These are phyloP conservation scores for Cymbidium sinense DNA, from an alignment of 106 monocot genomes.

Conservation along the genomic window DNA sequence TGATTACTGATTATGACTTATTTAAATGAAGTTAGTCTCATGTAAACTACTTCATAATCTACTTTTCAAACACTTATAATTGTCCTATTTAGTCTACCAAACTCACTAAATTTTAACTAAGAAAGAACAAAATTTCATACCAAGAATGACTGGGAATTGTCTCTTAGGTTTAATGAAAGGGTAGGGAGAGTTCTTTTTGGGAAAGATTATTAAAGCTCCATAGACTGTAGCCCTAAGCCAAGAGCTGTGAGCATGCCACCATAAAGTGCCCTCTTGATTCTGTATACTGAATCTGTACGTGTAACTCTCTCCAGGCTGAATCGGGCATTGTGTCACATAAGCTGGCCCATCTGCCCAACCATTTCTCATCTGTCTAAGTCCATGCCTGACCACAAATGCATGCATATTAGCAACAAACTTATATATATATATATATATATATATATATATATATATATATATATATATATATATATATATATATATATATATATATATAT, in stretches of 20 bases:
- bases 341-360: conserved; percentile 62
- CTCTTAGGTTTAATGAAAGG: conserved; percentile 41
- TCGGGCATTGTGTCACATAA: conserved; percentile 60
- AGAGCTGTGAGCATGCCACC: conserved; percentile 61
- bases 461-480: background rate
- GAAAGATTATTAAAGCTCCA: conserved; percentile 51
- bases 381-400: conserved; percentile 33
- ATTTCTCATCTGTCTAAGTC: conserved; percentile 38
- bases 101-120: too few relatives aligned
- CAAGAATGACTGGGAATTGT: conserved; percentile 46
- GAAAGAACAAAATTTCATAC: conserved; percentile 9
- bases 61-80: too few relatives aligned
- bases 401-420: background rate
- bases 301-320: conserved; percentile 48
- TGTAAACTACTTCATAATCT: background rate
- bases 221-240: conserved; percentile 61
- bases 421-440: background rate
- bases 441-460: background rate
- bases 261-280: conserved; percentile 50
- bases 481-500: background rate
- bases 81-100: background rate
- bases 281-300: conserved; percentile 46
- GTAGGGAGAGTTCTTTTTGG: conserved; percentile 23
- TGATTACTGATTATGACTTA: background rate
- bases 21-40: too few relatives aligned